These are phyloP conservation scores for Pezicula radicicola DNA, from an alignment of 2,329 filamentous ascomycete genomes.

Conservation along the genomic window DNA sequence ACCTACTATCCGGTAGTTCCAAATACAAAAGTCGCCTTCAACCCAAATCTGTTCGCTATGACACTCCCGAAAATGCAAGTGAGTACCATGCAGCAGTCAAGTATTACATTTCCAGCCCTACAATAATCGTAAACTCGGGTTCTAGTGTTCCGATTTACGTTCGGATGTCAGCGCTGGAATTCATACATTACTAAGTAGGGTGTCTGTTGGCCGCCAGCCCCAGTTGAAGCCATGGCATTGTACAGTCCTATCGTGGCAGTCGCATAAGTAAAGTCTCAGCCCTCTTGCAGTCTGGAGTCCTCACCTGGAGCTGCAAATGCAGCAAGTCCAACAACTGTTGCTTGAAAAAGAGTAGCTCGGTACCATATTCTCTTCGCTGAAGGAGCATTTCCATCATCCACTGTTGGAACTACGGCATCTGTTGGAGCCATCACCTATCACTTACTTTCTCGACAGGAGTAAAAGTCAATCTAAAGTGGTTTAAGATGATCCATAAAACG, in stretches of 20 bases:
- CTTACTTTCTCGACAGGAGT: neutral
- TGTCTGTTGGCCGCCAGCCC: slow-evolving; percentile 43
- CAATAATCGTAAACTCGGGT: slow-evolving; percentile 8
- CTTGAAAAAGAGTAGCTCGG: slow-evolving; percentile 42
- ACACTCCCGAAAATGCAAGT: slow-evolving; percentile 36
- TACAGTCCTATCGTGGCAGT: slow-evolving; percentile 27
- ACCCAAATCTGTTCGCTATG: slow-evolving; percentile 32
- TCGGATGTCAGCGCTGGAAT: neutral
- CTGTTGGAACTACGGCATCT: neutral
- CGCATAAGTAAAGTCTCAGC: neutral
- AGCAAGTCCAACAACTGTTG: slow-evolving; percentile 33
- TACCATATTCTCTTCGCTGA: slow-evolving; percentile 13
- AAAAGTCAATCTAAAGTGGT: no score
- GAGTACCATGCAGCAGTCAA: slow-evolving; percentile 40
- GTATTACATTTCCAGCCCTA: slow-evolving; percentile 42
- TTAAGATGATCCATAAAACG: no score
- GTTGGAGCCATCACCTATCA: neutral
- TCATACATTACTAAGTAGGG: slow-evolving; percentile 57
- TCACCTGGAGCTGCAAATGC: slow-evolving; percentile 44
- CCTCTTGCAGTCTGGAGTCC: slow-evolving; percentile 59
- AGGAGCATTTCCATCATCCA: neutral
- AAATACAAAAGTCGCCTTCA: slow-evolving; percentile 34
- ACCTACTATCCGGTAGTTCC: slow-evolving; percentile 36
- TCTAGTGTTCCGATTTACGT: no score
- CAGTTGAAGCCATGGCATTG: slow-evolving; percentile 38